Conservation (phyloP, 371 early-diverging fungal species). For the Mortierella sp. region DNA sequence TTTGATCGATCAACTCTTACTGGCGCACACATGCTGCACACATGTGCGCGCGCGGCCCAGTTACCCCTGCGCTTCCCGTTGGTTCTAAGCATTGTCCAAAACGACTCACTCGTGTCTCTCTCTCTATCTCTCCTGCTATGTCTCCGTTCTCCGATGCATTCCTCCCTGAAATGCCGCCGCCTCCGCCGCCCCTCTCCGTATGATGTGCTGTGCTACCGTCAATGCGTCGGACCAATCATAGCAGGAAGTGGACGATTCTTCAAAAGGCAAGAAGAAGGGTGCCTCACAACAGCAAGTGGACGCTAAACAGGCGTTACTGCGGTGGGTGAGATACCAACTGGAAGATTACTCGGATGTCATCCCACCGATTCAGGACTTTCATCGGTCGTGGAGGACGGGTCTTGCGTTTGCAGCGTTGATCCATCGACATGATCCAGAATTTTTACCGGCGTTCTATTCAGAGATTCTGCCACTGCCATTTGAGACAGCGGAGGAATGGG, state of each 20-base stretch:
- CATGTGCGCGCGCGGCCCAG: no score
- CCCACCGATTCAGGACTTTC: slow-evolving; percentile 65
- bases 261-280: slow-evolving; percentile 40
- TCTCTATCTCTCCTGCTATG: no score
- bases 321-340: slow-evolving; percentile 70
- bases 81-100: no score
- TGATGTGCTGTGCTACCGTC: no score
- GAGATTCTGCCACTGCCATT: slow-evolving; percentile 31
- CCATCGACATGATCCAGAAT: slow-evolving; percentile 69
- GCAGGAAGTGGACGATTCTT: slow-evolving; percentile 20
- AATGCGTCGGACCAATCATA: no score
- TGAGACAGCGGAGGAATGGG: slow-evolving; percentile 55
- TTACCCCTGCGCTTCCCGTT: no score
- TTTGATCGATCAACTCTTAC: background rate
- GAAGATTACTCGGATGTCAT: slow-evolving; percentile 69
- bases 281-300: slow-evolving; percentile 57
- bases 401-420: slow-evolving; percentile 70
- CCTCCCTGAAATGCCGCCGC: no score
- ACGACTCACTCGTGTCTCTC: no score
- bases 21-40: no score
- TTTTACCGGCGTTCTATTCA: slow-evolving; percentile 65
- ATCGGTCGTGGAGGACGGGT: slow-evolving; percentile 76
- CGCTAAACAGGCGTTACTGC: slow-evolving; percentile 61
- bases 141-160: no score
- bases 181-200: no score